phyloP scores from a whole-genome alignment of 169 alveolate species.

The Cryptosporidium felis region DNA sequence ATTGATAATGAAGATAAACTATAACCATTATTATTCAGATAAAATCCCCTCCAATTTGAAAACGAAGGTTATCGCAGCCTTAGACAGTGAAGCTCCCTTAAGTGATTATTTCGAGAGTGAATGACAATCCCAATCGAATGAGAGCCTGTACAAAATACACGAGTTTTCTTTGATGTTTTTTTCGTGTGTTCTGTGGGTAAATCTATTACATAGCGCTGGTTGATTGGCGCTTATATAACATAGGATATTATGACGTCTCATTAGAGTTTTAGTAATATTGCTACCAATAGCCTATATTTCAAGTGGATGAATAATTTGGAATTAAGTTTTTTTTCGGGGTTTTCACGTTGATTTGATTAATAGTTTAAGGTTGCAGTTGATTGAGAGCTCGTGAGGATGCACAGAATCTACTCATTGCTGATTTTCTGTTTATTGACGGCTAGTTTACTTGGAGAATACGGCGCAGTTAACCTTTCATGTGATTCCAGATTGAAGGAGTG shows the following conservation, averaged over 20 bases:
- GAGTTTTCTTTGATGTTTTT: no score
- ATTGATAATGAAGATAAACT: background rate
- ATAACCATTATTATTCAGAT: background rate
- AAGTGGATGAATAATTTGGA: no score
- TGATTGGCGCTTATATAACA: conserved; percentile 7
- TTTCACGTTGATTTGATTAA: no score
- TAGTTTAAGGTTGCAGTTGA: background rate
- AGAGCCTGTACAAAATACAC: no score
- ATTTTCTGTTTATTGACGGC: background rate
- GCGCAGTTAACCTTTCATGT: conserved; percentile 28
- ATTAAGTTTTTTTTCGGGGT: no score
- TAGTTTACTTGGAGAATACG: background rate
- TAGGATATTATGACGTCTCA: conserved; percentile 38
- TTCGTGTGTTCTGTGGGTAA: conserved; percentile 1
- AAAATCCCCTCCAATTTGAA: background rate
- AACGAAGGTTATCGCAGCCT: no score
- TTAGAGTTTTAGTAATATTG: no score
- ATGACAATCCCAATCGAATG: no score
- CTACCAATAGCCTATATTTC: no score
- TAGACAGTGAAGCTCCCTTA: no score
- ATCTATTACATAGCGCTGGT: background rate
- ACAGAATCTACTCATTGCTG: background rate
- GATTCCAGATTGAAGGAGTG: conserved; percentile 53
- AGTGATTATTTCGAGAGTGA: no score
- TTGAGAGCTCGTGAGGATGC: conserved; percentile 12